Percentiles rank a stretch among this genome's conserved stretches.
Conservation (phyloP, 2,329 filamentous ascomycete species). For the Karstenula rhodostoma region DNA sequence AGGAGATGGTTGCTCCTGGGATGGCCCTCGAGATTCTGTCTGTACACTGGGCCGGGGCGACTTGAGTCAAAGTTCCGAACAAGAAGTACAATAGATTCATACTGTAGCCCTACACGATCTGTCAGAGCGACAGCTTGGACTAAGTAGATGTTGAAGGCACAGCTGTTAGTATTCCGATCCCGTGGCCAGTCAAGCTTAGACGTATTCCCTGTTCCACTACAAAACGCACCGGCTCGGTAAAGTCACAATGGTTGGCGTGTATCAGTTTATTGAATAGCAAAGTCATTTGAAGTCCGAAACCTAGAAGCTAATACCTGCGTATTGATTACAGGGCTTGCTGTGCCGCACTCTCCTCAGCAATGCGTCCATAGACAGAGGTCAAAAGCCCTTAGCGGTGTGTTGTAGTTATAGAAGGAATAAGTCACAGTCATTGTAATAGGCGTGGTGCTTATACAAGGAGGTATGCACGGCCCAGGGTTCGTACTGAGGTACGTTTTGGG, state of each 20-base stretch:
- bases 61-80: background rate
- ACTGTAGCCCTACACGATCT: background rate
- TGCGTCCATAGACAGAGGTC: background rate
- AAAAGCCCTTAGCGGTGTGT: background rate
- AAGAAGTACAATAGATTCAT: background rate
- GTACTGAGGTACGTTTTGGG: background rate
- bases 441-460: background rate
- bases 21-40: background rate
- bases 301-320: background rate
- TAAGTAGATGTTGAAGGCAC: background rate
- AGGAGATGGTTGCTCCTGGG: background rate
- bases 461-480: background rate
- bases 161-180: background rate
- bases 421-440: background rate
- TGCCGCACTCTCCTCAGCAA: background rate
- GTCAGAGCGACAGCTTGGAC: background rate
- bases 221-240: background rate
- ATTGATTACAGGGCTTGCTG: background rate
- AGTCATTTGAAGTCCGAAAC: background rate
- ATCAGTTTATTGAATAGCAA: background rate
- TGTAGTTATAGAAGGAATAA: background rate
- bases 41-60: background rate
- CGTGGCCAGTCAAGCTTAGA: background rate
- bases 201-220: background rate
- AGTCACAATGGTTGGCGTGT: background rate